Base-by-base conservation (phyloP, 176 grass and related monocot species). In the Hordeum marinum region DNA sequence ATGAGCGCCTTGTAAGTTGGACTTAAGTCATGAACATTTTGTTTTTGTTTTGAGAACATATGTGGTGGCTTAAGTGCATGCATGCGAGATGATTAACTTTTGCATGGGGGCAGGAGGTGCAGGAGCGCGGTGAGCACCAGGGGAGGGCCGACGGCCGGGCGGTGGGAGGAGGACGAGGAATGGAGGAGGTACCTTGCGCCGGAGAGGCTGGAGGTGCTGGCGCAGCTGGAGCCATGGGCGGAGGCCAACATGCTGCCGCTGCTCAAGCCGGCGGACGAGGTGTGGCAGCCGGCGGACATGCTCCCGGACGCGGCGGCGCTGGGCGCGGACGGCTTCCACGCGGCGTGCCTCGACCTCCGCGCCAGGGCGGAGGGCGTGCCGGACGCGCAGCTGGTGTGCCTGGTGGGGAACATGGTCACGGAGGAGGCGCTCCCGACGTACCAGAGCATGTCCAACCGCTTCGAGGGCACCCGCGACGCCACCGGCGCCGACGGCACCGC, bases 391-490 rank as follows among this genome's bases (percentile, higher is more conserved):
- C 89, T 98, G 26, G 92, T 91, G 71, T 94, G 82, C 82, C 87
- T 94, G 0, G 90, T 94, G 3, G 90, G 88, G 10, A 93, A 97
- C 84, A 94, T 97, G 95, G 84, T 94, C 5, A 97, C 95, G 15
- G 95, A 97, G 84, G 95, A 97, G 92, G 95, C 95, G 29, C 65
- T 94, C 42, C 95, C 95, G 3, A 98, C 95, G 60, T 94, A 98
- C 81, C 90, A 93, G 78, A 98, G 92, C 81, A 88, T 91, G 89
- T 82, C 85, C 24, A 98, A 98, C 90, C 92, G 37, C 25, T 66
- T 94, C 35, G 89, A 94, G 39, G 92, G 23, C 14, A 87, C 87
- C 15, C 86, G 88, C 18, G 95, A 98, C 34, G 64, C 82, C 78
- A 97, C 92, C 8, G 95, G 95, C 21, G 87, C 90, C 40, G 94